Conservation (phyloP, 768 basidiomycete species). For the Suillus discolor region DNA sequence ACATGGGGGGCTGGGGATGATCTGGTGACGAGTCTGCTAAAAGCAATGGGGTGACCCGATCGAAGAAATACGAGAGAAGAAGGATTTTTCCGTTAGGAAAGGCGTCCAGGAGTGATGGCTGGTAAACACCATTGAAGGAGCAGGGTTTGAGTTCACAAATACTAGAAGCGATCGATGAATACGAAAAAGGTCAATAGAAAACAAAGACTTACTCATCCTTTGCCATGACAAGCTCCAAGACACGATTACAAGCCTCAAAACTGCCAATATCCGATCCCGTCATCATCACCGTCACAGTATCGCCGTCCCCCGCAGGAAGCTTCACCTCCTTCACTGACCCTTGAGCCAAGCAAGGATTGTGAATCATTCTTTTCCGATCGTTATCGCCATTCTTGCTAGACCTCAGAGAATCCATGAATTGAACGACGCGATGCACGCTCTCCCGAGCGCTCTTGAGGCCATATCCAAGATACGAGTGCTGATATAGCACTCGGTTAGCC, state of each 20-base stretch:
- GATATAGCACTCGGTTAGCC: conserved; percentile 76
- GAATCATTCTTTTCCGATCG: conserved; percentile 18
- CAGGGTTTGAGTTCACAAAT: conserved; percentile 93
- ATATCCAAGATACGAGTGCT: conserved; percentile 97
- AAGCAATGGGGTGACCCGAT: conserved; percentile 84
- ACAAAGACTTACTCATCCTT: conserved; percentile 80
- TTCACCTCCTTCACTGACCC: conserved; percentile 65
- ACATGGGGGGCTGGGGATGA: conserved; percentile 35
- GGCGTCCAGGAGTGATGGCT: conserved; percentile 87
- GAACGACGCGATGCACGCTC: conserved; percentile 86
- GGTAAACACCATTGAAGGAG: conserved; percentile 97
- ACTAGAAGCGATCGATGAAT: conserved; percentile 35
- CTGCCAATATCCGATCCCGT: conserved; percentile 77
- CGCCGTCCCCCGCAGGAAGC: conserved; percentile 50
- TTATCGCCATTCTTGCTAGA: conserved; percentile 11
- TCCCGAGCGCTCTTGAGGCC: conserved; percentile 87
- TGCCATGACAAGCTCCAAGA: conserved; percentile 89
- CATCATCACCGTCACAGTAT: conserved; percentile 74
- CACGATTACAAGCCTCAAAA: conserved; percentile 82
- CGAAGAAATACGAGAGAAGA: conserved; percentile 98
- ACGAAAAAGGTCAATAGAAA: conserved; percentile 1
- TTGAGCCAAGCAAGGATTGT: conserved; percentile 82
- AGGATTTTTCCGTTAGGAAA: conserved; percentile 86
- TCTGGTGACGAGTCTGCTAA: conserved; percentile 24
- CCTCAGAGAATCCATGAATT: conserved; percentile 71